Percentiles rank a stretch among this genome's conserved stretches.
These are phyloP conservation scores for Cryptococcus neoformans DNA, from an alignment of 1,284 basidiomycete species.

Conservation along the genomic window DNA sequence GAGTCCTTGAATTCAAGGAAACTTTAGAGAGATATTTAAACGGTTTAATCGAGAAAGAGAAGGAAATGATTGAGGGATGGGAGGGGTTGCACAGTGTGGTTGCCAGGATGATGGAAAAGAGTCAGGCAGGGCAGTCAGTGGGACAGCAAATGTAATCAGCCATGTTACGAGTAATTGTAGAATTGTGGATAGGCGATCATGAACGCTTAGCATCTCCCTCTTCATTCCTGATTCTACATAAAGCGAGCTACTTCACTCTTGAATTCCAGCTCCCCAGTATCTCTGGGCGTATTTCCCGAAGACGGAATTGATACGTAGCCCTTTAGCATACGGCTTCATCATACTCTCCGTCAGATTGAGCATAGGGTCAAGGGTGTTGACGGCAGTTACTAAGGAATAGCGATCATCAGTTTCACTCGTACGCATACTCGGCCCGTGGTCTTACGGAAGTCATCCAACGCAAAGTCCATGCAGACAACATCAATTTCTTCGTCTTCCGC, in stretches of 20 bases:
- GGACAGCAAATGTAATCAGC: too few species aligned
- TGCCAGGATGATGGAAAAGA: constrained; percentile 38
- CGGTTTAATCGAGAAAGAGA: constrained; percentile 37
- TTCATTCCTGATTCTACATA: too few species aligned
- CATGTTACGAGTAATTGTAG: too few species aligned
- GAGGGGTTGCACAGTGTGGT: constrained; percentile 41
- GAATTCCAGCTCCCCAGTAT: constrained; percentile 2
- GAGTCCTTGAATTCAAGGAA: constrained; percentile 61
- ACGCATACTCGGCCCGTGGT: neutral
- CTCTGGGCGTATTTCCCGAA: constrained; percentile 42
- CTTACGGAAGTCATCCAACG: constrained; percentile 44
- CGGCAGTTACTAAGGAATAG: constrained; percentile 27
- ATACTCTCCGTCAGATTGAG: constrained; percentile 22
- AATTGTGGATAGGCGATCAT: too few species aligned
- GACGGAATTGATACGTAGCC: constrained; percentile 35
- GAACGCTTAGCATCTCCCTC: too few species aligned
- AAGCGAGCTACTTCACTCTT: too few species aligned
- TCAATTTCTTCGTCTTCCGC: constrained; percentile 36
- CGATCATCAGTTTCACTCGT: constrained; percentile 1
- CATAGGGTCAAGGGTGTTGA: constrained; percentile 35
- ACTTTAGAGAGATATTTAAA: constrained; percentile 42
- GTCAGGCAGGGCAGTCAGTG: constrained; percentile 14
- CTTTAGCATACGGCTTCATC: constrained; percentile 42
- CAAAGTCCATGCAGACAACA: constrained; percentile 48
- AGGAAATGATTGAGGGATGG: constrained; percentile 41